Evolutionary conservation across 345 rosid species (phyloP).

Genomic region (Xanthoceras sorbifolium): DNA sequence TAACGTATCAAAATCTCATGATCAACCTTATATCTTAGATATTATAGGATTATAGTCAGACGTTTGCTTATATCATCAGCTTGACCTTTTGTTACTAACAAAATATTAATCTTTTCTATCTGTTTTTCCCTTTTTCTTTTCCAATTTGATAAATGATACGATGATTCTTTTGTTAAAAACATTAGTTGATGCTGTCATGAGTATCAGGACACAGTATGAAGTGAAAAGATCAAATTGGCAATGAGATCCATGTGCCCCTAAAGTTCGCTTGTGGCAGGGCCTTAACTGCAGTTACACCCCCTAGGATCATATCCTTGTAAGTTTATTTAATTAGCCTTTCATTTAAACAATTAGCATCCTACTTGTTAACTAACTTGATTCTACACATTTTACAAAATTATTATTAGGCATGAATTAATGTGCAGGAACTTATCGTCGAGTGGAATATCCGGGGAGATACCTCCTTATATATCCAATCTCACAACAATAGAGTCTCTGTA

Average conservation of each 20-base stretch:
- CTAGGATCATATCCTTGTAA: conserved; percentile 41
- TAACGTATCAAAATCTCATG: too few relatives aligned
- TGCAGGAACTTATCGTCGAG: too few relatives aligned
- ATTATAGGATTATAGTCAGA: too few relatives aligned
- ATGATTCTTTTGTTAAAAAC: background rate
- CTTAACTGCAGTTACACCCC: conserved; percentile 43
- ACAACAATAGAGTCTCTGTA: background rate
- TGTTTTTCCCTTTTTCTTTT: background rate
- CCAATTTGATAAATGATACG: background rate
- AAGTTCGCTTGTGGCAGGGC: background rate
- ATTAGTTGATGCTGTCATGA: conserved; percentile 39
- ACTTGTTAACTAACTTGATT: too few relatives aligned
- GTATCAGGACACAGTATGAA: conserved; percentile 36
- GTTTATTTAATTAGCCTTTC: conserved; percentile 6
- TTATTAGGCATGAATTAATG: too few relatives aligned
- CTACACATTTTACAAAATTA: too few relatives aligned
- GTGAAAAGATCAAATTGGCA: conserved; percentile 44
- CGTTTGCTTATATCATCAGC: too few relatives aligned
- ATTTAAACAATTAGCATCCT: background rate
- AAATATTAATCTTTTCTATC: background rate
- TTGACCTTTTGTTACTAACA: too few relatives aligned
- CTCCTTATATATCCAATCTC: background rate
- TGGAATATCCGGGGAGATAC: background rate
- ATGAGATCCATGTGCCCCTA: conserved; percentile 54
- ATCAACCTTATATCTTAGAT: too few relatives aligned